Evolutionary conservation across 345 rosid genomes (phyloP), one percentile per base, ranked within the genome.

Genomic region (Raphanus sativus): DNA sequence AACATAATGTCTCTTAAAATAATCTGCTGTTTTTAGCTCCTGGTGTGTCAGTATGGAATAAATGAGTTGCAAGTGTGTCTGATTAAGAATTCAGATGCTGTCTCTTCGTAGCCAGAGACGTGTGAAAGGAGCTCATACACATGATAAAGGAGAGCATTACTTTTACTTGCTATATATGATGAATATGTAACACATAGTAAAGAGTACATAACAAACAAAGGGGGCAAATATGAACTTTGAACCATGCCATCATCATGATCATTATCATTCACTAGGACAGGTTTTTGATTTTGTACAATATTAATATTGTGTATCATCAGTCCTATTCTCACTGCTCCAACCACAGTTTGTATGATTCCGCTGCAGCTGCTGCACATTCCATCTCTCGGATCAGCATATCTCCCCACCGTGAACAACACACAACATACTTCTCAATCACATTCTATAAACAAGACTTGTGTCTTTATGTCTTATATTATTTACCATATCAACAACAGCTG

Each of bases 231-330:
- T 28, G 69, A 48, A 56, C 2, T 2, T n/a, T 29, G 64, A 50
- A 33, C 45, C 69, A 65, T 33, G 56, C 50, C 50, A 75, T 76
- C 21, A 48, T 48, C 8, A 50, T 50, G 16, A 45, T 75, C 30
- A 59, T 59, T 34, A 73, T 61, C 89, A 78, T 82, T 87, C 97
- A 80, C 81, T 80, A 81, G n/a, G 81, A 77, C 59, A 87, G 78
- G 79, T 84, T 89, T 80, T 91, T 92, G 45, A 95, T 84, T n/a
- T 74, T 91, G 92, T 67, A 87, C 99, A 82, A 93, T 85, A 75
- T 91, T 89, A 77, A 95, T n/a, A n/a, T 85, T 28, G 99, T 93
- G 66, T 95, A 86, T 95, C 99, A 88, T 95, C 99, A 16, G 98
- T 95, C 67, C 98, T 93, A 77, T 80, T 90, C 82, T 89, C 99